Evolutionary conservation across 495 filamentous ascomycete species (phyloP), one percentile per base, ranked within the genome.

Genomic region (Endocarpon pusillum): DNA sequence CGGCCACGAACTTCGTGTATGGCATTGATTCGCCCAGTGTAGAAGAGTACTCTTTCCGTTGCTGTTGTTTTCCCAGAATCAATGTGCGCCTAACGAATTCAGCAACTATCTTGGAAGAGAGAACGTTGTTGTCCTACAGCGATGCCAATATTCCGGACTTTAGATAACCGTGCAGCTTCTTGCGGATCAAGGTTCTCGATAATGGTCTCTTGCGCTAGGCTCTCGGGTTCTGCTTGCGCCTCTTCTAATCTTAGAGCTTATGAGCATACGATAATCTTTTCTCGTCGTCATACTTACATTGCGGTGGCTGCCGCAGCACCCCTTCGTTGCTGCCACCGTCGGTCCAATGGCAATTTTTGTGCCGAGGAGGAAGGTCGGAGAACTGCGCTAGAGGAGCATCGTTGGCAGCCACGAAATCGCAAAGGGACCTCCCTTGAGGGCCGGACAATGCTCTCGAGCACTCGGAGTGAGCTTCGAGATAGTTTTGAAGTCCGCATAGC

Each of bases 61-160:
- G 73, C 81, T 21, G 91, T 99, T 17, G 91, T 99, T 57, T 99
- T 99, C 41, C 91, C 91, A 54, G 82, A 92, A 63, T 99, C 91
- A 54, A 99, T 99, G 50, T 99, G 91, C 46, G 91, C 89, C 81
- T 91, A 49, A 34, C 17, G 33, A 11, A 34, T 23, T 14, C 4
- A 29, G 12, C 12, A 26, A 3, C 16, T 4, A 17, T 15, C 19
- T 8, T 14, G 22, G 6, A 36, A 33, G 17, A 21, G 18, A 35
- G 25, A 58, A 22, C 7, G 19, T 1, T 14, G 9, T 1, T 19
- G 5, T 21, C 69, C 37, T 73, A 89, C 82, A 49, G 91, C 91
- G 64, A 99, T 99, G 54, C 91, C 91, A 57, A 99, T 96, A 51
- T 99, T 99, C 38, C 91, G 69, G 34, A 94, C 76, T 55, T 62